A percentile compares a stretch with the other conserved stretches of the same genome.
Evolutionary conservation across 768 basidiomycete species (phyloP).

Genomic region (Lanmaoa rubissima): DNA sequence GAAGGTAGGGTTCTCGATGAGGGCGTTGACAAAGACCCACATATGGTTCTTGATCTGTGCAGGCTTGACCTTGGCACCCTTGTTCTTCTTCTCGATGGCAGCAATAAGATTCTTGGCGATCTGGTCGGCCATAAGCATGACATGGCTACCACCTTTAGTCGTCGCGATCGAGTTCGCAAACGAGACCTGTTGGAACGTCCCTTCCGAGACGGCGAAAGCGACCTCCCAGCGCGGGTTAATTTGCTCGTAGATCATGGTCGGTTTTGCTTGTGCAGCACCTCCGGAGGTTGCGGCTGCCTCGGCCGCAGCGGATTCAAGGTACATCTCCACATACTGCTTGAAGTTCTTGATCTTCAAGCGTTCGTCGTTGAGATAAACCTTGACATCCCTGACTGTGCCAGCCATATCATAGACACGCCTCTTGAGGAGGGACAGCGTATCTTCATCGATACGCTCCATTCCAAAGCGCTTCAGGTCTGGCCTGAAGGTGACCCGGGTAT

Average conservation of each 20-base stretch:
- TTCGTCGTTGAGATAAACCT: conserved; percentile 92
- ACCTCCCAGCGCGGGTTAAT: conserved; percentile 88
- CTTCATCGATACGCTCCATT: conserved; percentile 88
- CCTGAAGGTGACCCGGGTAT: conserved; percentile 87
- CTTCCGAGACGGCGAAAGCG: conserved; percentile 92
- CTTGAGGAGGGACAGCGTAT: conserved; percentile 83
- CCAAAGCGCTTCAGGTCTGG: conserved; percentile 92
- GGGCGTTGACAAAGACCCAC: conserved; percentile 95
- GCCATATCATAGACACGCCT: conserved; percentile 97
- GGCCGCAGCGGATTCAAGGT: conserved; percentile 73
- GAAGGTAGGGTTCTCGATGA: conserved; percentile 97
- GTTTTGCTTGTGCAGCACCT: conserved; percentile 77
- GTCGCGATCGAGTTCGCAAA: conserved; percentile 98
- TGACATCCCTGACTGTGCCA: conserved; percentile 90
- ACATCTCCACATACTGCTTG: conserved; percentile 96
- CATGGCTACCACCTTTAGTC: conserved; percentile 94
- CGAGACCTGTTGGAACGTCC: conserved; percentile 89
- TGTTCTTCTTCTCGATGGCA: conserved; percentile 94
- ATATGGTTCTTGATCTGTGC: conserved; percentile 96
- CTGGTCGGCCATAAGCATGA: conserved; percentile 80
- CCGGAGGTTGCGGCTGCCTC: conserved; percentile 68
- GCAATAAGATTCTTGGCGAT: conserved; percentile 81
- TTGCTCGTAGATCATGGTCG: conserved; percentile 78
- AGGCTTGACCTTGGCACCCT: conserved; percentile 90
- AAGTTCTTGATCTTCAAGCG: conserved; percentile 91